Percentiles rank a stretch among this genome's conserved stretches.
Conservation (phyloP, 257 asterid genomes). For the Eustoma russellianum region DNA sequence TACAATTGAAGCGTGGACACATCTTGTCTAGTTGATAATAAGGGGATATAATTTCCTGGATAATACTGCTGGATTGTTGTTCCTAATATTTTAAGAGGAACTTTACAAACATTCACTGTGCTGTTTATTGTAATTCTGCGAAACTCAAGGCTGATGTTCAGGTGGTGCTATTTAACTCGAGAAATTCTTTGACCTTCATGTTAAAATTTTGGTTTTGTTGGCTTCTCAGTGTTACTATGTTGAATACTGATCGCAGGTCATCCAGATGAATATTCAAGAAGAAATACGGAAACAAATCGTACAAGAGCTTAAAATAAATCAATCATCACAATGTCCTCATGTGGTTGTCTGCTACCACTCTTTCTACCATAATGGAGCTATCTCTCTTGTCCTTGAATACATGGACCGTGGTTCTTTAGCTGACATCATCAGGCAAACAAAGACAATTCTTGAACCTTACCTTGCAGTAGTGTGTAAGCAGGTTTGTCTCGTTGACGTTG, state of each 20-base stretch:
- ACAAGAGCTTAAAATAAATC: conserved; percentile 96
- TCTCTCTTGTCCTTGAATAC: conserved; percentile 86
- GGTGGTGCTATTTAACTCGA: too few relatives aligned
- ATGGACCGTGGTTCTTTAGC: conserved; percentile 96
- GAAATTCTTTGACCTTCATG: too few relatives aligned
- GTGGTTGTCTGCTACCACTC: conserved; percentile 96
- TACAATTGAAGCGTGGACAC: too few relatives aligned
- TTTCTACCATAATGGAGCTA: conserved; percentile 96
- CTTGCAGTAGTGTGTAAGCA: conserved; percentile 92
- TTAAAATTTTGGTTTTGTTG: too few relatives aligned
- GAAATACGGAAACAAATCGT: conserved; percentile 95
- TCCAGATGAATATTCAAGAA: conserved; percentile 95
- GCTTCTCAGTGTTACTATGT: not conserved
- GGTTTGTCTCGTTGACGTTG: conserved; percentile 33
- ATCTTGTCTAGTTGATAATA: too few relatives aligned
- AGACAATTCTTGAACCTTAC: conserved; percentile 92
- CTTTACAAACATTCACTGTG: too few relatives aligned
- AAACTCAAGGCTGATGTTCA: too few relatives aligned
- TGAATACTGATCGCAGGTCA: conserved; percentile 40
- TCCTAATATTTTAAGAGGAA: too few relatives aligned
- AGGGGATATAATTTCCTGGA: too few relatives aligned
- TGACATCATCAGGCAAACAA: conserved; percentile 49
- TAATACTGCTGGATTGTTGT: too few relatives aligned
- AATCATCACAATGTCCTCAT: conserved; percentile 79
- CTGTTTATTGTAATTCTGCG: too few relatives aligned